Conservation (phyloP, 768 basidiomycete species). For the Lentinula guzmanii region DNA sequence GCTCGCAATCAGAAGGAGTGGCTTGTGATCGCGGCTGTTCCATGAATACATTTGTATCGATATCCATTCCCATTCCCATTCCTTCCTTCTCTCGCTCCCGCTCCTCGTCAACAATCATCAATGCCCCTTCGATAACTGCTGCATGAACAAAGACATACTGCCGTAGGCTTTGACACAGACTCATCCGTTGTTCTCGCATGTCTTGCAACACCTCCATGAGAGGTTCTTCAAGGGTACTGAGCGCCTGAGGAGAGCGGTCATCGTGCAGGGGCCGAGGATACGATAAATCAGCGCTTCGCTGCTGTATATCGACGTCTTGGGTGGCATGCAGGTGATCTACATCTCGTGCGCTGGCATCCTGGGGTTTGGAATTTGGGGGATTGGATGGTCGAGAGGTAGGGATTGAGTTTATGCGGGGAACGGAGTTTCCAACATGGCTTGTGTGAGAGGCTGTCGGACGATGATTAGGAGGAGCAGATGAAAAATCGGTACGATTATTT, state of each 20-base stretch:
- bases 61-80: slow-evolving; percentile 8
- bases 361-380: too few relatives aligned
- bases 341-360: neutral
- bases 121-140: slow-evolving; percentile 74
- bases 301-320: neutral
- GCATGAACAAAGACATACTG: slow-evolving; percentile 95
- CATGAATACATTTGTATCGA: neutral
- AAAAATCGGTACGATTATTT: neutral
- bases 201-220: slow-evolving; percentile 81
- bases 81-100: slow-evolving; percentile 25
- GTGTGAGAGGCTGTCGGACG: neutral
- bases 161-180: slow-evolving; percentile 86
- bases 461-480: neutral
- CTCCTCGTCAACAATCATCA: slow-evolving; percentile 75
- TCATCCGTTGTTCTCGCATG: slow-evolving; percentile 96
- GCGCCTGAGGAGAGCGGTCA: slow-evolving; percentile 45
- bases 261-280: slow-evolving; percentile 56
- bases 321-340: neutral
- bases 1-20: neutral
- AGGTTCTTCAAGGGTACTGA: slow-evolving; percentile 69
- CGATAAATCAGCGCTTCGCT: slow-evolving; percentile 42
- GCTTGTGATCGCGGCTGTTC: neutral
- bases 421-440: too few relatives aligned
- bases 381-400: too few relatives aligned
- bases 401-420: too few relatives aligned